Base-by-base conservation (phyloP, 441 rosid genomes). In the Gossypium gossypioides region DNA sequence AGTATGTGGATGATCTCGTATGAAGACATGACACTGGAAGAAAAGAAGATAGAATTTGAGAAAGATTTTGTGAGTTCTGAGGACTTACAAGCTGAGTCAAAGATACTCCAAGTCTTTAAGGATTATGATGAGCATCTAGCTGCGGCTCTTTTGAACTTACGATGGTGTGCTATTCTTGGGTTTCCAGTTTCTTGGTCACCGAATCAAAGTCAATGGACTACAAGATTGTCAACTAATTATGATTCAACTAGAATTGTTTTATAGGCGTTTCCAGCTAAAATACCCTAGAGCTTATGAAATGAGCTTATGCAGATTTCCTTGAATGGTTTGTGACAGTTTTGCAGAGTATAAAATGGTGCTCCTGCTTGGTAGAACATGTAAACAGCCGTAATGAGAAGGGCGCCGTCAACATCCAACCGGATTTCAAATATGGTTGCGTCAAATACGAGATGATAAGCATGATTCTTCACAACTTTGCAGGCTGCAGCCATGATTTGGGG, bases 141-240 rank as follows among this genome's bases (percentile, higher is more conserved):
- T 6, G 84, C 79, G 24, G 92, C 88, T 0, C 83, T 92, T 58
- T 73, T 89, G 83, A 83, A 81, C 75, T 78, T 93, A 78, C 86
- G 98, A 79, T 86, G 91, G 93, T 90, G 95, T 75, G 86, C 93
- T n/a, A 81, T 89, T 60, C 76, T 78, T 0, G 96, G 91, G 60
- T 71, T 48, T 34, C 75, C 75, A 18, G 65, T 86, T 75, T 79
- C 86, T 62, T 90, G 96, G 97, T 88, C 86, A 2, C 91, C 89
- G 21, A 82, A 83, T 65, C 81, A 82, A 79, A 89, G 88, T 77
- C 57, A 52, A 0, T 89, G 98, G 92, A 86, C 87, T 6, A 84
- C 65, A 71, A 82, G 85, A 80, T 87, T 88, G 51, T 75, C 79
- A 12, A 54, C 74, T 46, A 80, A 77, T 74, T 84, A 82, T 69